Evolutionary conservation across 139 green algal genomes (phyloP), one percentile per base, ranked within the genome.

Genomic region (Chlamydomonas schloesseri): DNA sequence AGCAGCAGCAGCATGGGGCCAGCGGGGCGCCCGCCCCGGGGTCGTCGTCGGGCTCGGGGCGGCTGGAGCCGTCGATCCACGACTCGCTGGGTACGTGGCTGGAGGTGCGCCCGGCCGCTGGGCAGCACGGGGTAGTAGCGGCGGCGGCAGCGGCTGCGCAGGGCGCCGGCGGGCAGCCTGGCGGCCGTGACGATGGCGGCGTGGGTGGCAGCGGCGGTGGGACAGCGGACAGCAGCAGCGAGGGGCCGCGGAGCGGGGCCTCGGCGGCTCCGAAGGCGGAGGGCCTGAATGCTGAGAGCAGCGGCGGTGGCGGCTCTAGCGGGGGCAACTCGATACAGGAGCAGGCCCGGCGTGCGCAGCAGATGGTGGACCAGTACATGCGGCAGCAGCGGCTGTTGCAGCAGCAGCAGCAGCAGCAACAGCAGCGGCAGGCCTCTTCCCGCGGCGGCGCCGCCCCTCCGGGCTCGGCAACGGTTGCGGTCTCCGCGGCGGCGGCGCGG

Each of bases 1-100:
- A 15, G 17, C 57, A 65, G 4, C 4, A 8, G 57, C 57, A 21
- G 17, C 17, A 9, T 4, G 17, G 4, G 11, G 57, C 57, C 4
- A 4, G 4, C 17, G 57, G 4, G 57, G 57, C 17, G 57, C 14
- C 57, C 17, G 57, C 4, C 57, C 17, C 57, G 14, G 57, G 17
- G 17, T 15, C 57, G 14, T 15, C 57, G 17, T 15, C 57, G 23
- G 17, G 29, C 29, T 29, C 29, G 64, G 3, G 29, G 6, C 69
- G 34, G 57, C 47, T 23, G 28, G 58, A 71, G 17, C 60, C 76
- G 24, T 84, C 78, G n/a, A 29, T 74, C 42, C 78, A 74, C 31
- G 78, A 84, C 46, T 84, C 78, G 3, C 42, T 84, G 42, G 78
- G 78, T 0, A 67, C 64, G 10, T 84, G 78, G 78, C 42, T 84